Percentiles rank a stretch among this genome's conserved stretches.
Evolutionary conservation across 441 rosid genomes (phyloP).

Genomic region (Eruca vesicaria): DNA sequence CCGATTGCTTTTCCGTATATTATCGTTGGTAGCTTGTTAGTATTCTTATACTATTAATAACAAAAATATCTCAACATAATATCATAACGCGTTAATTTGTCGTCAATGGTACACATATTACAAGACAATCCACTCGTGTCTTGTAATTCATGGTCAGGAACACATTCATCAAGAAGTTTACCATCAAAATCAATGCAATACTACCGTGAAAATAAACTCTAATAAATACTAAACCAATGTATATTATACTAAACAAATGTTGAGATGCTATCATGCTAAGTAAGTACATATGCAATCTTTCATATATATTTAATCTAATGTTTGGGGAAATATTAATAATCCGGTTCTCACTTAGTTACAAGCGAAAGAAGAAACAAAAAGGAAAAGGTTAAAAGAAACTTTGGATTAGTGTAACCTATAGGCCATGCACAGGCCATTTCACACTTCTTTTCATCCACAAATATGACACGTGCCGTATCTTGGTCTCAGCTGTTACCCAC

Average conservation of each 20-base stretch:
- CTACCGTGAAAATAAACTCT: not conserved
- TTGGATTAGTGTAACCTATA: slow-evolving; percentile 46
- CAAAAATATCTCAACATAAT: not conserved
- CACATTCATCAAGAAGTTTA: not conserved
- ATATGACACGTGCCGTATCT: slow-evolving; percentile 41
- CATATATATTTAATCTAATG: not conserved
- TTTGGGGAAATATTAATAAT: not conserved
- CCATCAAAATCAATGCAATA: not conserved
- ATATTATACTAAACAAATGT: not conserved
- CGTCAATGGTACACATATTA: not conserved
- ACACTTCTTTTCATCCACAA: slow-evolving; percentile 36
- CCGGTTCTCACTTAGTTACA: slow-evolving; percentile 2
- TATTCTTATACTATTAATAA: not conserved
- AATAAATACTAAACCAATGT: not conserved
- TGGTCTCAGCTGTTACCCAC: slow-evolving; percentile 32
- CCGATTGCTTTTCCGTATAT: not conserved
- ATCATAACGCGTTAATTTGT: slow-evolving; percentile 9
- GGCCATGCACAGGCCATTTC: slow-evolving; percentile 64
- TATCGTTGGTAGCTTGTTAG: not conserved
- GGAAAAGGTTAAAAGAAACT: slow-evolving; percentile 30
- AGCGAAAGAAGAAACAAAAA: slow-evolving; percentile 16
- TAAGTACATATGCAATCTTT: not conserved
- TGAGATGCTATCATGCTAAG: not conserved
- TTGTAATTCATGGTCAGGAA: not conserved
- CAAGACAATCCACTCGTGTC: slow-evolving; percentile 13